Base-by-base conservation (phyloP, 192 early-diverging fungal genomes). In the Coemansia aciculifera region DNA sequence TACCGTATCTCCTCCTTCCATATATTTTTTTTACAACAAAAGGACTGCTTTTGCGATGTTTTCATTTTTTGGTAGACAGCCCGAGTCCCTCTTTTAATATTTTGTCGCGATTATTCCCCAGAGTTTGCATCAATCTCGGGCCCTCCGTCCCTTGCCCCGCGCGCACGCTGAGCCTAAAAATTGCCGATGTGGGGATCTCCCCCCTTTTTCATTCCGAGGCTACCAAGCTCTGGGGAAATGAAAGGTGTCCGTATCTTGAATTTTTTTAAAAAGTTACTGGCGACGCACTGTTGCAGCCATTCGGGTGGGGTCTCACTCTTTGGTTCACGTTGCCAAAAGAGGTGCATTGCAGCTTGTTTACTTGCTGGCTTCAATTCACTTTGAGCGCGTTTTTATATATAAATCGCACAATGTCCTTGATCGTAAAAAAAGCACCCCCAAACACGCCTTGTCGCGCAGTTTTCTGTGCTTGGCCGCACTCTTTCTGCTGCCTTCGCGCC, bases 91-190 rank as follows among this genome's bases (percentile, higher is more conserved):
- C 27, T 57, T 57, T 57, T 31, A 32, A 57, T 57, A 32, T 57
- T 57, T 48, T 57, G 54, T 1, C 23, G 54, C 54, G 27, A 57
- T 57, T 57, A 57, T 57, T 57, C 54, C 54, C 54, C 54, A 57
- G 15, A 57, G 54, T 57, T 57, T 57, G 54, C 54, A 57, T 57
- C 54, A 57, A 57, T 57, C 54, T 32, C 29, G 54, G 27, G 54
- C 15, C 54, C 29, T 57, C 54, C 54, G 54, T 57, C 54, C 31
- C 51, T 19, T 17, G 6, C 44, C 44, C 51, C 21, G n/a, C 13
- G 11, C 23, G 8, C 51, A 27, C 9, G 51, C 48, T 23, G 29
- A 57, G 54, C 54, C 54, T 32, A 57, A 57, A 32, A 32, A 36
- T 57, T 57, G 54, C 54, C 54, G 54, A 57, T 9, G 54, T 23